Percentiles rank a stretch among this genome's conserved stretches.
These are phyloP conservation scores for Lasiosphaeris hirsuta DNA, from an alignment of 495 filamentous ascomycete species.

Conservation along the genomic window DNA sequence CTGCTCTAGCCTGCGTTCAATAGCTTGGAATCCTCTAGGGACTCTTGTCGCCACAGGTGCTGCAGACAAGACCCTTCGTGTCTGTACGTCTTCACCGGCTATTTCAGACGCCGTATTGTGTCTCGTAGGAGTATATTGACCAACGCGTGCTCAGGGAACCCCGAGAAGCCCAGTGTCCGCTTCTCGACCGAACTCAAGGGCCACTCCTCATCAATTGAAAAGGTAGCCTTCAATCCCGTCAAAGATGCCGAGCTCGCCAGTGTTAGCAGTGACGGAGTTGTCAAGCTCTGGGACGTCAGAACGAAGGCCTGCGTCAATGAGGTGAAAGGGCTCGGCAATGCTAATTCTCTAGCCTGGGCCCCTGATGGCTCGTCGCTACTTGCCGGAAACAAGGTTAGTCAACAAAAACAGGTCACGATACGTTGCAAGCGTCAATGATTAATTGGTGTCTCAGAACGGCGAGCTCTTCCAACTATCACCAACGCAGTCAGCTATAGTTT, in stretches of 20 bases:
- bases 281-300: conserved; percentile 91
- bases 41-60: conserved; percentile 84
- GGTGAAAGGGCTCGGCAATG: conserved; percentile 75
- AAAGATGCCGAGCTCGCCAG: conserved; percentile 88
- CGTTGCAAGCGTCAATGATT: too few relatives aligned
- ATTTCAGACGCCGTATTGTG: background rate
- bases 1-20: conserved; percentile 52
- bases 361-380: conserved; percentile 81
- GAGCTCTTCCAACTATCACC: conserved; percentile 63
- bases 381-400: conserved; percentile 75
- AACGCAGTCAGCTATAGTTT: conserved; percentile 48
- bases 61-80: conserved; percentile 74
- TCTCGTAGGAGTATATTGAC: background rate
- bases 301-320: conserved; percentile 74
- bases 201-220: conserved; percentile 72
- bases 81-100: conserved; percentile 44
- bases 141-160: conserved; percentile 59
- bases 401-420: background rate
- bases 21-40: conserved; percentile 88
- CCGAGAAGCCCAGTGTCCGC: conserved; percentile 73
- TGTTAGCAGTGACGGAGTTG: conserved; percentile 76
- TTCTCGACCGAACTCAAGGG: conserved; percentile 86
- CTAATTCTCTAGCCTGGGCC: conserved; percentile 80
- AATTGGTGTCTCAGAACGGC: conserved; percentile 54
- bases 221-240: conserved; percentile 83